Evolutionary conservation across 176 grass and related monocot species (phyloP), one percentile per base, ranked within the genome.

Genomic region (Lolium multiflorum): DNA sequence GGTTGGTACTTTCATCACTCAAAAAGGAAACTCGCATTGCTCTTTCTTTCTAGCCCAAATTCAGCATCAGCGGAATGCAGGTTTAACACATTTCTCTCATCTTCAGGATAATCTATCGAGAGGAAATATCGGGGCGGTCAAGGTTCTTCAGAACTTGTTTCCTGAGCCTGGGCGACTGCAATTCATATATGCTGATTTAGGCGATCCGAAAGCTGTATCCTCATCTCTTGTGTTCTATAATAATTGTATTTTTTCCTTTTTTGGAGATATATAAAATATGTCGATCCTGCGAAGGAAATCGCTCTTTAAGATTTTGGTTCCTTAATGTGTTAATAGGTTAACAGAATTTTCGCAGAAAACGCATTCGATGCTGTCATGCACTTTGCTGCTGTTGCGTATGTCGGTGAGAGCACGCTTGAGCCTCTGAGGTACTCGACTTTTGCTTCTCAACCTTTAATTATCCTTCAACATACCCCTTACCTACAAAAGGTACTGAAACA

Each of bases 351-450:
- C 82, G 86, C 92, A 80, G 86, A 94, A 52, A 97, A 97, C 78
- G 94, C 94, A 46, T 94, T 97, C 71, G 94, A 97, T 82, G 94
- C 94, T 7, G 92, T 97, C 80, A 97, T 97, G 94, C 94, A 97
- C 82, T 97, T 97, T 35, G 94, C 94, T 78, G 94, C 94, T 0
- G 92, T 97, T 2, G 94, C 94, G 4, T 97, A 97, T 85, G 94
- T 97, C 25, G 94, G 94, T 1, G 94, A 97, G 82, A 97, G 94
- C 85, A 97, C 94, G 10, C 92, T 97, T 57, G 89, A 98, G 62
- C 93, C 95, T 84, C 87, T 98, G 10, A 95, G 95, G 95, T 98
- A 89, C 61, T 50, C 14, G 7, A 28, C 5, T 71, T 71, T 17
- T 74, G 37, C 77, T 71, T 13, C 24, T 79, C 61, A 47, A 5